These are phyloP conservation scores for Thalassia testudinum DNA, from an alignment of 116 monocot species.

Conservation along the genomic window DNA sequence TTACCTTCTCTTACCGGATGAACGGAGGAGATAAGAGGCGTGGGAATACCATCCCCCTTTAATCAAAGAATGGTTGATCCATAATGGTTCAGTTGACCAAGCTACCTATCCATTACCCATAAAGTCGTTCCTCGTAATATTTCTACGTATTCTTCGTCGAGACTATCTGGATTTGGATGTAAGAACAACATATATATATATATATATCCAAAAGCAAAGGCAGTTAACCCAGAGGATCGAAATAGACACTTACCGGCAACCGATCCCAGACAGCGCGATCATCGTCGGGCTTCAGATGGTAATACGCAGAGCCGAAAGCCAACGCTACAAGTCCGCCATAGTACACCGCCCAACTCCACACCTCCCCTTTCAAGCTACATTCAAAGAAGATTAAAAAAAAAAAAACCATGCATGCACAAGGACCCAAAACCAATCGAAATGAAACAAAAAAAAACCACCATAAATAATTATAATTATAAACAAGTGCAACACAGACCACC, in stretches of 20 bases:
- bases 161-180: too few relatives aligned
- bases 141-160: too few relatives aligned
- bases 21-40: too few relatives aligned
- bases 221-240: not conserved
- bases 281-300: constrained; percentile 89
- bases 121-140: too few relatives aligned
- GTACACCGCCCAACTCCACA: constrained; percentile 70
- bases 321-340: constrained; percentile 41
- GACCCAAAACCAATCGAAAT: not conserved
- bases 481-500: constrained; percentile 8
- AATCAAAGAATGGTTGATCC: too few relatives aligned
- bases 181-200: too few relatives aligned
- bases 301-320: constrained; percentile 87
- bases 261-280: constrained; percentile 64
- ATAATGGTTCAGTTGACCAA: too few relatives aligned
- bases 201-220: not conserved
- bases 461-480: too few relatives aligned
- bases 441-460: not conserved
- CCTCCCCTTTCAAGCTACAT: constrained; percentile 59
- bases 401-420: not conserved
- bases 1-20: too few relatives aligned
- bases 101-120: too few relatives aligned
- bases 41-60: too few relatives aligned
- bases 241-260: constrained; percentile 41
- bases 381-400: constrained; percentile 1